Conservation (phyloP, 805 yeast species). For the Teunomyces barrocoloradensis region DNA sequence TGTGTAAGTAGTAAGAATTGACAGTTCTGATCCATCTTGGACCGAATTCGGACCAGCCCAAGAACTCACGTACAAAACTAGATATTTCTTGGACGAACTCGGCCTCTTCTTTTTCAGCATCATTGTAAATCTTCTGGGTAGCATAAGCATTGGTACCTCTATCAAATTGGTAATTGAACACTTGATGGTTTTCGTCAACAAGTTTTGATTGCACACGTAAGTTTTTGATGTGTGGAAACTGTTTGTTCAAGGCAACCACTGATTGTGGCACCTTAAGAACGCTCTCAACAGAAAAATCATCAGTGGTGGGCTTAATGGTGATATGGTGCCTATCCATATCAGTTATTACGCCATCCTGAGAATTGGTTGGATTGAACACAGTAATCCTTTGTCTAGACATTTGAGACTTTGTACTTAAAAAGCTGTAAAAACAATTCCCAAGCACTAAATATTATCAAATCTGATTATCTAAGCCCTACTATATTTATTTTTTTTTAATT, state of each 20-base stretch:
- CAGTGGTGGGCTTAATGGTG: conserved; percentile 4
- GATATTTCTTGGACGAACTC: conserved; percentile 24
- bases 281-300: conserved; percentile 7
- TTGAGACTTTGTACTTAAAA: background rate
- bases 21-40: conserved; percentile 25
- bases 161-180: conserved; percentile 26
- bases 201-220: conserved; percentile 21
- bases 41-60: conserved; percentile 16
- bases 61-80: conserved; percentile 11
- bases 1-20: conserved; percentile 30
- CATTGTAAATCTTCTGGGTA: conserved; percentile 17
- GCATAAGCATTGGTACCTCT: conserved; percentile 31
- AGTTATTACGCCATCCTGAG: conserved; percentile 24
- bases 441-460: too few species aligned
- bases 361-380: conserved; percentile 23
- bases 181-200: conserved; percentile 7
- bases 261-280: conserved; percentile 1
- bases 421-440: background rate
- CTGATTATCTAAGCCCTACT: background rate
- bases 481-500: background rate
- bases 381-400: conserved; percentile 33
- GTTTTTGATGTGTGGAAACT: conserved; percentile 15
- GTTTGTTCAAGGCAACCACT: background rate
- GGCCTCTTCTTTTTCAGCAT: conserved; percentile 7
- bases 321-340: conserved; percentile 4